A percentile compares a stretch with the other conserved stretches of the same genome.
Conservation (phyloP, 1,284 basidiomycete genomes). For the Boletus semigastroideus region DNA sequence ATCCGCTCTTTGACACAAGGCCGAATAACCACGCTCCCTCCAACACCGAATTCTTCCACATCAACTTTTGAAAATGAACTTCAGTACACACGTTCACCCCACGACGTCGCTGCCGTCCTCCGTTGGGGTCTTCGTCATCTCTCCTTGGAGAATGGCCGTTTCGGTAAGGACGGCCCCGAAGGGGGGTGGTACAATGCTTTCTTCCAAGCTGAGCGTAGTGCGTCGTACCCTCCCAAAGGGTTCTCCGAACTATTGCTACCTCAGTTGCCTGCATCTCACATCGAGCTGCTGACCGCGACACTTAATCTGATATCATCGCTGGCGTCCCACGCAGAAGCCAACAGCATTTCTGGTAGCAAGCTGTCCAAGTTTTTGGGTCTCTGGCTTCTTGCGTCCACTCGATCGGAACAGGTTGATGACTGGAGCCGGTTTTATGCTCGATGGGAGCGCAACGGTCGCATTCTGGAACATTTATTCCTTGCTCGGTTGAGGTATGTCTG, state of each 20-base stretch:
- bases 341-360: slow-evolving; percentile 72
- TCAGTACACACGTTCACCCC: slow-evolving; percentile 59
- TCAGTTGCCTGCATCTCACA: slow-evolving; percentile 52
- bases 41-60: slow-evolving; percentile 43
- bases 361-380: slow-evolving; percentile 69
- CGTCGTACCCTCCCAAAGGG: slow-evolving; percentile 56
- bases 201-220: slow-evolving; percentile 52
- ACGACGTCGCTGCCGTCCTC: slow-evolving; percentile 75
- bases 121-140: slow-evolving; percentile 77
- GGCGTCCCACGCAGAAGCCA: slow-evolving; percentile 67
- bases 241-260: slow-evolving; percentile 62
- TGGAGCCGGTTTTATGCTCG: slow-evolving; percentile 56
- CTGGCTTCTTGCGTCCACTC: slow-evolving; percentile 58
- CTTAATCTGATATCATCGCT: slow-evolving; percentile 64
- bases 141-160: slow-evolving; percentile 50
- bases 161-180: slow-evolving; percentile 46
- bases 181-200: slow-evolving; percentile 68
- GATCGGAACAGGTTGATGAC: slow-evolving; percentile 48
- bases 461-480: slow-evolving; percentile 73
- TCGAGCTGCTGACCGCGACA: slow-evolving; percentile 53
- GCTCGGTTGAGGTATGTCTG: slow-evolving; percentile 59
- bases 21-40: slow-evolving; percentile 47
- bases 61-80: slow-evolving; percentile 64
- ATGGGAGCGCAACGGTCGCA: slow-evolving; percentile 69
- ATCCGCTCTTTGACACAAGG: slow-evolving; percentile 57